phyloP scores from a whole-genome alignment of 2,329 filamentous ascomycete genomes.

The Fonsecaea nubica region DNA sequence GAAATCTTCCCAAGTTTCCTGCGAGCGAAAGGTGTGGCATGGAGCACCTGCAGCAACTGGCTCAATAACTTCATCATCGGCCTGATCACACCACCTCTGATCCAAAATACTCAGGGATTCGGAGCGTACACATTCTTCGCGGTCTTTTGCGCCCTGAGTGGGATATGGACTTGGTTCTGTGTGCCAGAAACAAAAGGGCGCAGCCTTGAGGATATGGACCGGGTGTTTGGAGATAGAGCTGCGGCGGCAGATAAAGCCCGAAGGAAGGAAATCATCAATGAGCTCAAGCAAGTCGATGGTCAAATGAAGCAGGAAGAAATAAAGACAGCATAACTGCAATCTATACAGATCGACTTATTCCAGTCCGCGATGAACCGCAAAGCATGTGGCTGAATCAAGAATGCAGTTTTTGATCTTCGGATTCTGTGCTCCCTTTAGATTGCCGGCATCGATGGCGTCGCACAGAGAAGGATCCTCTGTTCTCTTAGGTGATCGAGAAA shows the following conservation, averaged over 20 bases:
- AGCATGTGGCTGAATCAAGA: background rate
- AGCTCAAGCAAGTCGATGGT: constrained; percentile 12
- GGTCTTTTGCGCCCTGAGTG: constrained; percentile 58
- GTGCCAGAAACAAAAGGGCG: constrained; percentile 65
- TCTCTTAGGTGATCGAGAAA: background rate
- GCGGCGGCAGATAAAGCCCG: constrained; percentile 12
- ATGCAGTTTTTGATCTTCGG: background rate
- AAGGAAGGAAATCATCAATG: constrained; percentile 15
- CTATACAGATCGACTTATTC: background rate
- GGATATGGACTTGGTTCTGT: constrained; percentile 60
- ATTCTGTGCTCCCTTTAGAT: background rate
- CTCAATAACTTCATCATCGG: constrained; percentile 69
- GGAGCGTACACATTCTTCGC: constrained; percentile 67
- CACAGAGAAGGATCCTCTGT: background rate
- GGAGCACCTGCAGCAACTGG: constrained; percentile 70
- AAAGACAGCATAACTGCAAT: constrained; percentile 2
- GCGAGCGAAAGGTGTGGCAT: constrained; percentile 69
- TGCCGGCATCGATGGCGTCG: background rate
- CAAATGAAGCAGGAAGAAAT: background rate
- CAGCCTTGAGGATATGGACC: constrained; percentile 63
- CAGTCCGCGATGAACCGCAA: background rate
- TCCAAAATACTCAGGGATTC: constrained; percentile 60
- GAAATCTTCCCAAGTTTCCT: constrained; percentile 70
- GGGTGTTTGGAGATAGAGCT: constrained; percentile 47
- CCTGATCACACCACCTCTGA: constrained; percentile 69